Base-by-base conservation (phyloP, 148 eudicot species). In the Rhododendron williamsianum region DNA sequence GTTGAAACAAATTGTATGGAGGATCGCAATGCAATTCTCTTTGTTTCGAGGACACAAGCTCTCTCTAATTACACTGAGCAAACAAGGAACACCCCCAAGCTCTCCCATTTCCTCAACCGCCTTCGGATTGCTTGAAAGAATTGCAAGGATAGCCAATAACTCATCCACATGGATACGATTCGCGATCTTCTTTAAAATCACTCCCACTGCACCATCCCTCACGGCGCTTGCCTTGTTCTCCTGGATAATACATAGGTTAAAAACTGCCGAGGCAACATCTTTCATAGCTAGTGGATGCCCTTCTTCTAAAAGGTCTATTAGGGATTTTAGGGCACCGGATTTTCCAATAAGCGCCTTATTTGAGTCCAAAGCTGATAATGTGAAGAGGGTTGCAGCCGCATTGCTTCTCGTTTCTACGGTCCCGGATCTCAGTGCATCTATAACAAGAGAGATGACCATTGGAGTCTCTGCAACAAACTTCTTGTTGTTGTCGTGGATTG, bases 311-410 rank as follows among this genome's bases (percentile, higher is more conserved):
- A 97, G 94, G 67, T 91, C 94, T 27, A 95, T 89, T 18, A 97
- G 87, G 8, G 98, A 93, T 56, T 93, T 91, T 49, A 97, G 83
- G 3, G 95, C 96, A 21, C 94, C 98, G 0, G 94, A 90, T 91
- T 93, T 91, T 2, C 99, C 99, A 1, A 97, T 95, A 6, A 97
- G 88, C 0, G 87, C 87, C 78, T 97, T 97, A 80, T 94, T 97
- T 0, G 98, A 97, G 76, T 97, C 99, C 33, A 97, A 91, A 13
- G 99, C 99, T 0, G 98, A 95, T 65, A 97, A 88, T 13, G 98
- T 97, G 87, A 97, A 97, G 72, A 97, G 96, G 10, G 99, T 88
- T 8, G 99, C 99, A 51, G 99, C 99, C 83, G 98, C 94, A 88
- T 97, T 97, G 88, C 94, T 93, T 89, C 94, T 88, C 23, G 98